Base-by-base conservation (phyloP, 441 rosid species). In the Codiaeum variegatum region DNA sequence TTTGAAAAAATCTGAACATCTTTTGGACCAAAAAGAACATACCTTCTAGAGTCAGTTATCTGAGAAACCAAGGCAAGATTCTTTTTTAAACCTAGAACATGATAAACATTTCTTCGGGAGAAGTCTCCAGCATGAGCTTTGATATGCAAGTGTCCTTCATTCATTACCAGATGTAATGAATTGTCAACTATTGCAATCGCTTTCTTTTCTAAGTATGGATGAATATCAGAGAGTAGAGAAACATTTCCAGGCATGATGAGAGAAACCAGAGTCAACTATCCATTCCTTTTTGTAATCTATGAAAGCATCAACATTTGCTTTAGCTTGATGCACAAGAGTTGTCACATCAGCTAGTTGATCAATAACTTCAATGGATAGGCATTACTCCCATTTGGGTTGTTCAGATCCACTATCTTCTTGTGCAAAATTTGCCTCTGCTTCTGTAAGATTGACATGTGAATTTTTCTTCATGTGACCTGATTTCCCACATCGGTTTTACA, bases 11-110 rank as follows among this genome's bases (percentile, higher is more conserved):
- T 5, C 29, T 46, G 62, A 19, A 23, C 69, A 26, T 0, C 6
- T 15, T 76, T 24, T 9, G 24, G 52, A 26, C 15, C 54, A 64
- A 68, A 70, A 55, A 73, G 70, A 9, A 66, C 62, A 40, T 12
- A 77, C 15, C n/a, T n/a, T n/a, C 66, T 12, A 5, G 32, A 73
- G 23, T 77, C 71, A 28, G 69, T 13, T 1, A 69, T 68, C 62
- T 74, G n/a, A n/a, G n/a, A n/a, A n/a, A n/a, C n/a, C n/a, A n/a
- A n/a, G n/a, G n/a, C n/a, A n/a, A n/a, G n/a, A 69, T 5, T 69
- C 64, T 11, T 72, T 58, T 2, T 58, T 52, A 13, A n/a, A n/a
- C n/a, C n/a, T 63, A 66, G 21, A 49, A 9, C 24, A 70, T 34
- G 52, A n/a, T n/a, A 40, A 23, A 0, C 47, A 31, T 72, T 11